phyloP scores from a whole-genome alignment of 345 rosid species.

The Eucalyptus paniculata region DNA sequence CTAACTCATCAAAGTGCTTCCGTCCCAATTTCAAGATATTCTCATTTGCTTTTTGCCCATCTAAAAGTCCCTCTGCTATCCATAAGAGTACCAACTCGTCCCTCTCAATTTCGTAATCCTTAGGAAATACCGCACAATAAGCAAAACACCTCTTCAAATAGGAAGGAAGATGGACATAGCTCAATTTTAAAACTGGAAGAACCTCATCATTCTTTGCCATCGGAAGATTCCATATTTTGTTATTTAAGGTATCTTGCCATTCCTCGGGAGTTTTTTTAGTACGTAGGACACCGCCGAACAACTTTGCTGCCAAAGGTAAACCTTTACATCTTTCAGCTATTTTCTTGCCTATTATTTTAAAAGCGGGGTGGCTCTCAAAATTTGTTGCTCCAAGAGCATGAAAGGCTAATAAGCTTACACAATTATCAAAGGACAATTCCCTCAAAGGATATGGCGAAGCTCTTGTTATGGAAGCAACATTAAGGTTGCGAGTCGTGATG shows the following conservation, averaged over 20 bases:
- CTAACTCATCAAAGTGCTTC: neutral
- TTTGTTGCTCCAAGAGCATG: neutral
- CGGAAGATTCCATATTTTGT: neutral
- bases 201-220: neutral
- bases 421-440: neutral
- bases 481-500: neutral
- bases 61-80: neutral
- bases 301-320: neutral
- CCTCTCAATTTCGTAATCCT: neutral
- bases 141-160: neutral
- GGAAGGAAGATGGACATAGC: neutral
- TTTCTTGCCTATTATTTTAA: neutral
- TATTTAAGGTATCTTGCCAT: neutral
- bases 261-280: fast-evolving
- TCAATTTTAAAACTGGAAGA: neutral
- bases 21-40: neutral
- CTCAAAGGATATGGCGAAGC: neutral
- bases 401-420: neutral
- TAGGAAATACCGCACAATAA: neutral
- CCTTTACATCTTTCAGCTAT: neutral
- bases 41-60: neutral
- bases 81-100: neutral
- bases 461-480: neutral
- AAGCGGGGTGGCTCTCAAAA: neutral
- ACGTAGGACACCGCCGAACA: neutral